A percentile compares a stretch with the other conserved stretches of the same genome.
Conservation (phyloP, 2,329 filamentous ascomycete genomes). For the Fonsecaea erecta region DNA sequence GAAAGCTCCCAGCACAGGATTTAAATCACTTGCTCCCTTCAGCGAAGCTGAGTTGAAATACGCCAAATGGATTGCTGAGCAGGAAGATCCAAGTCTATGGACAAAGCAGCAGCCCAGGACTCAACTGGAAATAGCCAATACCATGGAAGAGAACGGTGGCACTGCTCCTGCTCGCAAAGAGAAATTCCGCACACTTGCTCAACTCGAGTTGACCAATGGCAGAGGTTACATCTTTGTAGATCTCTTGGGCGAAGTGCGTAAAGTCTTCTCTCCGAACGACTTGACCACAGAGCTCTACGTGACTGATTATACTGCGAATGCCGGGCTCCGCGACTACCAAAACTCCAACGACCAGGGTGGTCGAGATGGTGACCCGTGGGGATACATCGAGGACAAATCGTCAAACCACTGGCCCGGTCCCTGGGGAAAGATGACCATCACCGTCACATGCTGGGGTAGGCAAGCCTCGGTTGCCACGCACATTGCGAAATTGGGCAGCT, state of each 20-base stretch:
- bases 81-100: conserved; percentile 29
- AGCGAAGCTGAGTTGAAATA: conserved; percentile 30
- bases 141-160: conserved; percentile 27
- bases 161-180: conserved; percentile 8
- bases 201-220: conserved; percentile 53
- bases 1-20: too few relatives aligned
- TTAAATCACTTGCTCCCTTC: conserved; percentile 10
- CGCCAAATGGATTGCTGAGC: conserved; percentile 29
- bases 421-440: conserved; percentile 71
- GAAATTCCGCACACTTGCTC: conserved; percentile 69
- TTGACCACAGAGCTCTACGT: conserved; percentile 69
- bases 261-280: conserved; percentile 50
- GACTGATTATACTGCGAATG: conserved; percentile 80
- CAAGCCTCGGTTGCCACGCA: conserved; percentile 66
- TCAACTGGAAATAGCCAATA: conserved; percentile 20
- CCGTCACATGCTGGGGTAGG: conserved; percentile 71
- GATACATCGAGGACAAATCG: conserved; percentile 53
- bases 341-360: conserved; percentile 42
- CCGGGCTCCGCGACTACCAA: conserved; percentile 62
- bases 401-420: conserved; percentile 70
- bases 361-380: conserved; percentile 60
- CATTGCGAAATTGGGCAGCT: conserved; percentile 61
- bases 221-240: conserved; percentile 63
- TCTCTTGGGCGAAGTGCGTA: conserved; percentile 73
- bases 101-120: conserved; percentile 18